Evolutionary conservation across 192 early-diverging fungal genomes (phyloP), one percentile per base, ranked within the genome.

Genomic region (Chytriomyces sp.): DNA sequence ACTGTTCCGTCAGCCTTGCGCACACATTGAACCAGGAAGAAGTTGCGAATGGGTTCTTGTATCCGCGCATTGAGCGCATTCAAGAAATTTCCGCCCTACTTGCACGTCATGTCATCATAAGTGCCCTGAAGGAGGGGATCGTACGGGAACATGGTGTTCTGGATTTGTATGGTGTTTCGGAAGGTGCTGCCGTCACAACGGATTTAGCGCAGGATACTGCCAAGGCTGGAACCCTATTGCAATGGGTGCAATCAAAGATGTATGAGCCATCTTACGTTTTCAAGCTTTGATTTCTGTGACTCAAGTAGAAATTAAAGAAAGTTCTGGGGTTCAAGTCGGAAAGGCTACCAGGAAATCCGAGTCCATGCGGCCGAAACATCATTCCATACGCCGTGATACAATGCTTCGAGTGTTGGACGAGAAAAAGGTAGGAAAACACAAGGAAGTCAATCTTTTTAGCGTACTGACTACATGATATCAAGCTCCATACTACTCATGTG

Each of bases 1-100:
- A 87, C 37, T 85, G 93, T 31, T 86, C 95, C 28, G 85, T 83
- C 57, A 83, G 91, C 17, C 86, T 95, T 28, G 85, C 95, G 22
- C 81, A 89, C 57, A 82, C 91, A n/a, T 78, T 96, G 37, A 90
- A 83, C 3, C 34, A 64, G 0, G 83, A 91, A 49, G 93, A 96
- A 82, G 81, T 71, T 1, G 75, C 79, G 26, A 74, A 85, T 61
- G 89, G 91, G 59, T 79, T 92, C 52, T 80, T 96, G 49, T 96
- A 93, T 76, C 95, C 95, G 19, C 82, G 85, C 57, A 77, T 96
- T 34, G 84, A 81, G 44, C 90, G 93, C 57, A 94, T 96, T 70
- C 91, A 94, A 64, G 86, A 92, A 55, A 65, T 33, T 32, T 52
- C 41, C 2, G 64, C 40, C 19, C 12, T 52, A 22, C 28, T 65